These are phyloP conservation scores for Aphanocladium album DNA, from an alignment of 2,329 filamentous ascomycete genomes.

Conservation along the genomic window DNA sequence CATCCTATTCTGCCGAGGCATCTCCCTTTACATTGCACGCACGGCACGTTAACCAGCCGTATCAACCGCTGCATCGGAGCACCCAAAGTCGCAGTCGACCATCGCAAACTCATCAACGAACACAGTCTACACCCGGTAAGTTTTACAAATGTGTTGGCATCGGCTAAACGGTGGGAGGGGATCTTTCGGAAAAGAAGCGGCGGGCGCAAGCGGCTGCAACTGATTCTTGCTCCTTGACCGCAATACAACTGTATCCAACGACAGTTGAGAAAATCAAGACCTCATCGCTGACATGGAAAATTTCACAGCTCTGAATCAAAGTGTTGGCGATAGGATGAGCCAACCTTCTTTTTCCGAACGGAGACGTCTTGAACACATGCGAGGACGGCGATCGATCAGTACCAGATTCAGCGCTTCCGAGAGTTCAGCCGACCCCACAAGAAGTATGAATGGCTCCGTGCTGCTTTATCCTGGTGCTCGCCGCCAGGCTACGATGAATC, in stretches of 20 bases:
- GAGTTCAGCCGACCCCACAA: slow-evolving; percentile 12
- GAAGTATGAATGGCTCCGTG: background rate
- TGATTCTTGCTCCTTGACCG: no score
- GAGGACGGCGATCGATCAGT: slow-evolving; percentile 23
- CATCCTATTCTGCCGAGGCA: background rate
- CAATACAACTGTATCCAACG: no score
- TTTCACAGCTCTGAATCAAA: background rate
- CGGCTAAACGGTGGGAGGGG: background rate
- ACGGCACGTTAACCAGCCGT: background rate
- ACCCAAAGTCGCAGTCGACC: background rate
- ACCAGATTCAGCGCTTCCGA: slow-evolving; percentile 22
- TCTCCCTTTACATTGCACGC: background rate
- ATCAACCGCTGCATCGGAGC: background rate
- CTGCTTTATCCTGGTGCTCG: background rate
- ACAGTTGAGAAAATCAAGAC: background rate
- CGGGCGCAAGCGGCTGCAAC: background rate
- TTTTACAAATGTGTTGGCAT: background rate
- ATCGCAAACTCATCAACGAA: background rate
- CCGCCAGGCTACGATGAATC: slow-evolving; percentile 14
- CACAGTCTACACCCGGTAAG: background rate
- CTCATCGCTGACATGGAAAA: background rate
- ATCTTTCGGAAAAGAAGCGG: background rate
- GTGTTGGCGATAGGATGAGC: background rate
- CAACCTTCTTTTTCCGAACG: slow-evolving; percentile 19
- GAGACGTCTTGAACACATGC: slow-evolving; percentile 22